A percentile compares a stretch with the other conserved stretches of the same genome.
Evolutionary conservation across 495 filamentous ascomycete species (phyloP).

Genomic region (Neurospora africana): DNA sequence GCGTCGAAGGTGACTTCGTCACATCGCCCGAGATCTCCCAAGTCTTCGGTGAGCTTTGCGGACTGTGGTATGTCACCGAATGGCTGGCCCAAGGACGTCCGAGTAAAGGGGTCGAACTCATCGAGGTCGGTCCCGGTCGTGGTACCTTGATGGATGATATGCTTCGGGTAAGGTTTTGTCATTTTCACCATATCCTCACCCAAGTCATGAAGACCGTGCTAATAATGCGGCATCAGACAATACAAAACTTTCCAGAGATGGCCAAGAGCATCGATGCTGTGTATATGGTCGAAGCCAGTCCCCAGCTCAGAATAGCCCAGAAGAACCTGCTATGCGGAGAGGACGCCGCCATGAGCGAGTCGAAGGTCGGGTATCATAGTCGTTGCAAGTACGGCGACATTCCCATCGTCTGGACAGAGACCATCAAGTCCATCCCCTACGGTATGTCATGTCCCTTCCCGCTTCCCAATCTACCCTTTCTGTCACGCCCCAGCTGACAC

Average conservation of each 20-base stretch:
- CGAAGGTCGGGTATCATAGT: constrained; percentile 62
- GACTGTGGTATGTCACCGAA: constrained; percentile 89
- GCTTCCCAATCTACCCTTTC: background rate
- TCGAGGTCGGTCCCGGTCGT: constrained; percentile 89
- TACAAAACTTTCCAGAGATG: constrained; percentile 70
- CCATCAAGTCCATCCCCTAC: constrained; percentile 70
- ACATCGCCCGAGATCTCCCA: constrained; percentile 97
- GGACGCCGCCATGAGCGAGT: constrained; percentile 53
- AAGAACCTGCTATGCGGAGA: constrained; percentile 75
- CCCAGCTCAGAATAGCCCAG: constrained; percentile 62
- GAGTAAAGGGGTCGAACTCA: constrained; percentile 63
- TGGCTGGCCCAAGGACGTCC: constrained; percentile 83
- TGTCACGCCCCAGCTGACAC: background rate
- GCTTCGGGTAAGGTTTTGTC: constrained; percentile 54
- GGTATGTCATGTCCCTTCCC: constrained; percentile 7
- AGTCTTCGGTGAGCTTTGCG: constrained; percentile 87
- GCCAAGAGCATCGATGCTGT: constrained; percentile 68
- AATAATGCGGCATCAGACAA: constrained; percentile 46
- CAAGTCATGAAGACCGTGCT: background rate
- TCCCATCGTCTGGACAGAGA: constrained; percentile 83
- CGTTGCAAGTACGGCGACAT: constrained; percentile 61
- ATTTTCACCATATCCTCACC: background rate
- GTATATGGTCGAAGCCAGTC: constrained; percentile 85
- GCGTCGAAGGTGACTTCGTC: constrained; percentile 83
- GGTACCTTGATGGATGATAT: constrained; percentile 98